Evolutionary conservation across 2,329 filamentous ascomycete species (phyloP), one percentile per base, ranked within the genome.

Genomic region (Curvularia sp.): DNA sequence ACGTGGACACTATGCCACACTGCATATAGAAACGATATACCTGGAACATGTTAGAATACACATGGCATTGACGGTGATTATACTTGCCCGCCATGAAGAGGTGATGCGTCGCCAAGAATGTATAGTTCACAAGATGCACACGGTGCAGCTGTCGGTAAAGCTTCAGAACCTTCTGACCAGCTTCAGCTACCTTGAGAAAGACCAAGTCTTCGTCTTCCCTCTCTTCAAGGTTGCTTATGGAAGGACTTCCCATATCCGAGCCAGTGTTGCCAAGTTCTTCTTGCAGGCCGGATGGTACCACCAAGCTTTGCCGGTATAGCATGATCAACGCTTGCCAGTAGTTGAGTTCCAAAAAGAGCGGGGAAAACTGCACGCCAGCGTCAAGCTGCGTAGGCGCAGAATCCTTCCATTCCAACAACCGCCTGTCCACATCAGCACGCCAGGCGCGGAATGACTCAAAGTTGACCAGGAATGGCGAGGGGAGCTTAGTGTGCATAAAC

Each of bases 241-340:
- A 84, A 2, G 86, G 86, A 63, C 84, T 88, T 1, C 82, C 81
- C 8, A 87, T 83, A 55, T 87, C 84, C 49, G 85, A 84, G 28
- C 79, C 79, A 0, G 84, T 81, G 2, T 83, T 81, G 39, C 81
- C 84, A 6, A 87, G 87, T 77, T 97, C 94, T 53, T 88, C 88
- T 53, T 93, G 92, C 57, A 98, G 87, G 71, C 93, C 87, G 39
- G 90, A 87, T 0, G 94, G 94, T 18, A 97, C 91, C 48, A 91
- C 90, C 60, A 97, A 78, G 75, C 93, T 95, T 77, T 97, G 94
- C 54, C 94, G 85, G 75, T 98, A 98, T 19, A 98, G 85, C 89
- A 97, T 93, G 66, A 97, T 96, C 60, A 98, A 88, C 3, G 93
- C 92, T 75, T 97, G 94, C 93, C 94, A 98, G 78, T 98, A 98